Evolutionary conservation across 179 eudicot genomes (phyloP), one percentile per base, ranked within the genome.

Genomic region (Drosera spatulata): DNA sequence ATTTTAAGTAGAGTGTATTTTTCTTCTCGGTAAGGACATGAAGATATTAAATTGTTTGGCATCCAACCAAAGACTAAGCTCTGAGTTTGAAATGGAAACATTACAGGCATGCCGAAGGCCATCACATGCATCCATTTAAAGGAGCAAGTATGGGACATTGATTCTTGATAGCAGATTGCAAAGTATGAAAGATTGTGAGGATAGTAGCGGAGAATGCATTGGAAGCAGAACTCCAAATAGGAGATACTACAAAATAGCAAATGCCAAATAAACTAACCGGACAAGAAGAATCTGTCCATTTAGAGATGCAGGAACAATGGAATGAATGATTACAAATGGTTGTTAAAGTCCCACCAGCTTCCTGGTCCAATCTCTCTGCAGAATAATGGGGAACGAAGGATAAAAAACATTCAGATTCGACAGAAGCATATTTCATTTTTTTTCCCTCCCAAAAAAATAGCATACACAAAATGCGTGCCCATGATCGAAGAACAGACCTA

Each of bases 271-370:
- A 39, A 70, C 87, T 70, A 55, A 90, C 97, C 39, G 97, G 97
- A 65, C 97, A 90, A 68, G 97, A 90, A 65, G 97, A 90, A 79
- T 90, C 97, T 55, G 93, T 83, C 97, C 97, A 90, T 50, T 80
- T 85, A 58, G 95, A 90, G 64, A 90, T 90, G 67, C 97, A 90
- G n/a, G 97, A 85, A 69, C 89, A 90, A 63, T 90, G 97, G 62
- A 90, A 90, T 56, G 97, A 85, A 73, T 90, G 97, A 72, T 90
- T 90, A 78, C 97, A 90, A 62, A 87, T 85, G 9, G 97, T 90
- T 63, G 83, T 90, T 43, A 90, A 89, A 61, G 83, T 83, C 50
- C 97, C 97, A 68, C 84, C 61, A 2, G 73, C 76, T 59, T 89
- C 97, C 67, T 87, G 97, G 77, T 90, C 97, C 71, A 90, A 66